phyloP scores from a whole-genome alignment of 306 rosid genomes.

The Fragaria vesca region DNA sequence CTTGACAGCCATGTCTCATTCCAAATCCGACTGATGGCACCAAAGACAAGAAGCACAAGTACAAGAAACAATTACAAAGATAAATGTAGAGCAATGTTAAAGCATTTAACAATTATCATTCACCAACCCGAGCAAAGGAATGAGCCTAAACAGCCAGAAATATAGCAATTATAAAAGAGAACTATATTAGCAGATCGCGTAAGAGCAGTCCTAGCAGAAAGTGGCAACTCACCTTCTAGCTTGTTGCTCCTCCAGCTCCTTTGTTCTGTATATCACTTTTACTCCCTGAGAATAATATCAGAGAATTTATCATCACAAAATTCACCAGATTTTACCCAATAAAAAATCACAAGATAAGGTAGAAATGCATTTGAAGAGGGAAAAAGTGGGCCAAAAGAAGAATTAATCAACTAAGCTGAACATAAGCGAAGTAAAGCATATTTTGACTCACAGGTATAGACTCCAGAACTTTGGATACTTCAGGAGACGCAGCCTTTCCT shows the following conservation, averaged over 20 bases:
- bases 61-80: not conserved
- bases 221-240: slow-evolving; percentile 66
- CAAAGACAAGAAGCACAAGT: slow-evolving; percentile 17
- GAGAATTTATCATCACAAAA: slow-evolving; percentile 8
- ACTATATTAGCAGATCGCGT: not conserved
- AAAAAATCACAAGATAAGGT: slow-evolving; percentile 8
- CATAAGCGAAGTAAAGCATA: not conserved
- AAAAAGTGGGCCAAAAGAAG: slow-evolving; percentile 13
- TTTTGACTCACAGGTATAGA: slow-evolving; percentile 79
- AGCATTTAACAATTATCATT: not conserved
- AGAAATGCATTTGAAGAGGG: slow-evolving; percentile 10
- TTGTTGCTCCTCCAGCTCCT: slow-evolving; percentile 87
- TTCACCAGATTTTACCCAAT: not conserved
- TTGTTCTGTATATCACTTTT: slow-evolving; percentile 86
- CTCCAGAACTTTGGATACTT: slow-evolving; percentile 69
- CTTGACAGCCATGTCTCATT: slow-evolving; percentile 94
- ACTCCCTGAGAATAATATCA: slow-evolving; percentile 67
- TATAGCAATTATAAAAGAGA: not conserved
- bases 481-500: slow-evolving; percentile 91
- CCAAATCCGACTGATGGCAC: slow-evolving; percentile 88
- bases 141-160: not conserved
- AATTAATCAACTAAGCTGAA: slow-evolving; percentile 2
- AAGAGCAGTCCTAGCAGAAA: slow-evolving; percentile 7
- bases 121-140: not conserved
- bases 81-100: not conserved